Base-by-base conservation (phyloP, 805 yeast species). In the Nakazawaea anatomiae region DNA sequence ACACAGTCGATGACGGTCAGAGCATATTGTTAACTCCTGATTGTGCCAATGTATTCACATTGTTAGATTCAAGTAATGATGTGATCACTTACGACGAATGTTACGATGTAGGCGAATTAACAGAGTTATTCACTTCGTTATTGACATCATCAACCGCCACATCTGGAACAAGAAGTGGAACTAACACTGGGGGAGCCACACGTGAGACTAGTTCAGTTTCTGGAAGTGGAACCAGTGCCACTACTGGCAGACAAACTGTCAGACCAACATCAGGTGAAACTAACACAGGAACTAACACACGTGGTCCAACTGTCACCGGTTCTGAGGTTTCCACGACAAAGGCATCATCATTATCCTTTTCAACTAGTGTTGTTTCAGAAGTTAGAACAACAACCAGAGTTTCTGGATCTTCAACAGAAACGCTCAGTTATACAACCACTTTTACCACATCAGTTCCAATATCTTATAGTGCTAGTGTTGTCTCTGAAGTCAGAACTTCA, bases 1-100 rank as follows among this genome's bases (percentile, higher is more conserved):
- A 40, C 38, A 25, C 46, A 5, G 42, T 39, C 12, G 52, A 50
- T 34, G 52, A 45, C 28, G 48, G 48, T 4, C 5, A 4, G 18
- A 39, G 32, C 12, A 6, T 34, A 10, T 45, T 50, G 39, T 40
- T 50, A 31, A 50, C 52, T 4, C 52, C 52, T 18, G 52, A 50
- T 36, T 50, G 52, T 41, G n/a, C 43, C 4, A 50, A 50, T 28
- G 46, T 50, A 5, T 50, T 50, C 45, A 50, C 52, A 10, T 41
- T 50, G 18, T 34, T 50, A 30, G 48, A 50, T 14, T 18, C 45
- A 6, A 42, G 31, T 31, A 47, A 42, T 10, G 46, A 50, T 8
- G 27, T 44, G n/a, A 34, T 50, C 39, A 41, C 48, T 27, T 50
- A 45, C 27, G 52, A 50, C 39, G 48, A 44, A 29, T 50, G 52